Evolutionary conservation across 371 early-diverging fungal species (phyloP).

Genomic region (Mortierella sp.): DNA sequence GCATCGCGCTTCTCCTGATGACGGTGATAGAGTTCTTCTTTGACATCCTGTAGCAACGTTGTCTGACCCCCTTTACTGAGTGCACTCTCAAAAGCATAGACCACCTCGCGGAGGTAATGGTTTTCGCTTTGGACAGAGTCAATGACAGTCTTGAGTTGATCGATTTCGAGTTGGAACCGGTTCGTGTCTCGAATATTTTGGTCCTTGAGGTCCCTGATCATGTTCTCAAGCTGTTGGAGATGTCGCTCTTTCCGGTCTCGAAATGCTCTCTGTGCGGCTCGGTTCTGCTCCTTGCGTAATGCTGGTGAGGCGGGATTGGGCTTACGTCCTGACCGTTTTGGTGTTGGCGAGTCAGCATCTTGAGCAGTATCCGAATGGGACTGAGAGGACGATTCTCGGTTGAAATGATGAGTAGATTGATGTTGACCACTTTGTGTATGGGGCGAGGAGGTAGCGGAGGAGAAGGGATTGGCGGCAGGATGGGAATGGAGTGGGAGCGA

Average conservation of each 20-base stretch:
- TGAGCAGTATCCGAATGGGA: constrained; percentile 6
- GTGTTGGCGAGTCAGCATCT: constrained; percentile 1
- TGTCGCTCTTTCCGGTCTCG: constrained; percentile 80
- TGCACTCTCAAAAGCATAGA: constrained; percentile 59
- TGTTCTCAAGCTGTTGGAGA: constrained; percentile 68
- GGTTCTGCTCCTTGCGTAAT: constrained; percentile 79
- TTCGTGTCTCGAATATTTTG: constrained; percentile 53
- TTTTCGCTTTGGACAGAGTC: constrained; percentile 66
- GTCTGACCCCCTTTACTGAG: constrained; percentile 22
- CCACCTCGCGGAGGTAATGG: constrained; percentile 60
- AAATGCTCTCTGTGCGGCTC: constrained; percentile 83
- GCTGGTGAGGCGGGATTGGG: constrained; percentile 66
- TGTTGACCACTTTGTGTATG: too few species aligned
- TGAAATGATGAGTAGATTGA: neutral
- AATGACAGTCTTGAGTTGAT: constrained; percentile 55
- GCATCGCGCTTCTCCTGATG: constrained; percentile 13
- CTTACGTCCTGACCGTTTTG: constrained; percentile 79
- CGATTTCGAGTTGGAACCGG: constrained; percentile 59
- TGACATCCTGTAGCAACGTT: constrained; percentile 25
- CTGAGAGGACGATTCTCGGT: neutral
- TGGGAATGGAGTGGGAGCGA: too few species aligned
- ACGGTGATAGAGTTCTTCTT: constrained; percentile 26
- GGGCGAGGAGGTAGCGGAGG: too few species aligned
- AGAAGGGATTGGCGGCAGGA: too few species aligned
- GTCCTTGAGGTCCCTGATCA: constrained; percentile 68